phyloP scores from a whole-genome alignment of 306 rosid species.

The Lotus japonicus region DNA sequence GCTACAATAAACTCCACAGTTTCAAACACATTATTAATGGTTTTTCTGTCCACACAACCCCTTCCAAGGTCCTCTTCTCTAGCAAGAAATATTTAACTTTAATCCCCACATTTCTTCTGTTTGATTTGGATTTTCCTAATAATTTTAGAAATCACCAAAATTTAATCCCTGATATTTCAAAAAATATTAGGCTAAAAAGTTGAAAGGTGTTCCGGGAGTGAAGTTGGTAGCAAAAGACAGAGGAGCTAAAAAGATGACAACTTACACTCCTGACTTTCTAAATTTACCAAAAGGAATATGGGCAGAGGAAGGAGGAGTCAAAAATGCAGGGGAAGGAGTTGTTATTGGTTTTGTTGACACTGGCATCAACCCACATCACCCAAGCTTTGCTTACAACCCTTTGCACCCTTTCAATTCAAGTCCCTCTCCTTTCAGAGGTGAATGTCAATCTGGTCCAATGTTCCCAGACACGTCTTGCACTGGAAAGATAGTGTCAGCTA shows the following conservation, averaged over 20 bases:
- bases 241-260: conserved; percentile 29
- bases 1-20: conserved; percentile 65
- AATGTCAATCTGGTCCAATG: conserved; percentile 55
- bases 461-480: conserved; percentile 58
- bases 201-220: conserved; percentile 28
- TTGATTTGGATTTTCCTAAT: too few species aligned
- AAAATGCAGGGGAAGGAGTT: conserved; percentile 59
- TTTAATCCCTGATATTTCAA: too few species aligned
- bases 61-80: conserved; percentile 54
- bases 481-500: conserved; percentile 66
- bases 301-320: conserved; percentile 40
- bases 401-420: conserved; percentile 33
- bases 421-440: conserved; percentile 38
- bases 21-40: conserved; percentile 69
- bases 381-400: conserved; percentile 57
- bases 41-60: conserved; percentile 69
- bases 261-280: conserved; percentile 35
- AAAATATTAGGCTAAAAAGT: conserved; percentile 27
- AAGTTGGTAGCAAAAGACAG: conserved; percentile 32
- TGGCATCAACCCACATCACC: conserved; percentile 71
- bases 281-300: conserved; percentile 32
- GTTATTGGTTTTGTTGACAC: conserved; percentile 78
- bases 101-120: too few species aligned
- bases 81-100: too few species aligned
- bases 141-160: too few species aligned